Conservation (phyloP, 2,329 filamentous ascomycete genomes). For the Biscogniauxia mediterranea region DNA sequence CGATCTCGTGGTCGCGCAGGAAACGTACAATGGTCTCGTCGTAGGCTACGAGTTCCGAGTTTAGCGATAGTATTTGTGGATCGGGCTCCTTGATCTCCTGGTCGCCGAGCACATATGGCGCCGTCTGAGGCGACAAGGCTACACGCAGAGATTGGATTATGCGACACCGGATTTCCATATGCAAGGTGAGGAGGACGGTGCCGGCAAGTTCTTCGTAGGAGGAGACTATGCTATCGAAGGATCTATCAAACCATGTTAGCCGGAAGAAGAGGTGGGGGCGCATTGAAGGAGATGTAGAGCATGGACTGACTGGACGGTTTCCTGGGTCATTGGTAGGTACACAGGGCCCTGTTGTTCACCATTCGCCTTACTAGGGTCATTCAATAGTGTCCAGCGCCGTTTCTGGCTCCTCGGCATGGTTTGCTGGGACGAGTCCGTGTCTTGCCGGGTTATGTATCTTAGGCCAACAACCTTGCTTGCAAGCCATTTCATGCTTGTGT, state of each 20-base stretch:
- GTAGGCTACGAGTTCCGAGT: conserved; percentile 80
- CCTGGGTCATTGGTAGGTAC: conserved; percentile 82
- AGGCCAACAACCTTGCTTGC: conserved; percentile 78
- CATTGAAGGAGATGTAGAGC: not conserved
- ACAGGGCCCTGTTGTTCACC: conserved; percentile 63
- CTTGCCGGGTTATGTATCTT: conserved; percentile 75
- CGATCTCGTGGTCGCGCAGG: conserved; percentile 67
- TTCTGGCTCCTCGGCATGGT: conserved; percentile 56
- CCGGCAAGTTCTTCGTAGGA: conserved; percentile 79
- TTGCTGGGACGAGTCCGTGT: conserved; percentile 62
- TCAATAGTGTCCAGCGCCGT: conserved; percentile 80
- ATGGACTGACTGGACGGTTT: conserved; percentile 70
- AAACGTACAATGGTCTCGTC: conserved; percentile 77
- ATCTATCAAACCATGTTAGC: conserved; percentile 43
- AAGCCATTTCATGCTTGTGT: conserved; percentile 98
- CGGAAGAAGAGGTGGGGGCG: not conserved
- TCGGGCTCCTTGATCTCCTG: conserved; percentile 76
- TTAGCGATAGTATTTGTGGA: conserved; percentile 76
- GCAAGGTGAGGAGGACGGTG: conserved; percentile 78
- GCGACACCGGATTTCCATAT: conserved; percentile 84
- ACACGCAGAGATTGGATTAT: conserved; percentile 75
- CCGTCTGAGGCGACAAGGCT: conserved; percentile 59
- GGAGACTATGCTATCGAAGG: conserved; percentile 82
- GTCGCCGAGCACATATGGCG: conserved; percentile 61
- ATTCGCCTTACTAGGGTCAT: conserved; percentile 56